Conservation (phyloP, 208 protist species). For the Crithidia sp. region DNA sequence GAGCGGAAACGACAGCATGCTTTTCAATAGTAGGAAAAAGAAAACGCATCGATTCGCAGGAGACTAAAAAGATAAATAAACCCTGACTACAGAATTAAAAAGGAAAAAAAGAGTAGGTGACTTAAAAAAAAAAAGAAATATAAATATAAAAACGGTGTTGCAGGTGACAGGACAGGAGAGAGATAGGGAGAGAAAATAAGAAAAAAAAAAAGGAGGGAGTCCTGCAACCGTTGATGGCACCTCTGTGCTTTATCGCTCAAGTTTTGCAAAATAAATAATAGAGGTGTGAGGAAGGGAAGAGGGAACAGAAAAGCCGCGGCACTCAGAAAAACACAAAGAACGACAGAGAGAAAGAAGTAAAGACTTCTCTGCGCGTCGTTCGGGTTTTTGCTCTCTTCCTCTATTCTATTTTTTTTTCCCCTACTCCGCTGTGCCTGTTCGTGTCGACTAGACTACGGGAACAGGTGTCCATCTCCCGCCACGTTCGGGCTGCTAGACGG, state of each 20-base stretch:
- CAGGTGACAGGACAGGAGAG: too few relatives aligned
- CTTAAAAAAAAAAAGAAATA: not conserved
- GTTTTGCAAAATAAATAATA: too few relatives aligned
- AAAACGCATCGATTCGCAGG: not conserved
- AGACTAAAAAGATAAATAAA: not conserved
- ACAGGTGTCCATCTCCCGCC: not conserved
- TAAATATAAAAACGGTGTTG: too few relatives aligned
- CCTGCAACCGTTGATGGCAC: too few relatives aligned
- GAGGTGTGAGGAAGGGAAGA: too few relatives aligned
- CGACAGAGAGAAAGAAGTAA: not conserved
- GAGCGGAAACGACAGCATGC: not conserved
- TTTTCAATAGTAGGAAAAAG: not conserved
- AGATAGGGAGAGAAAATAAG: too few relatives aligned
- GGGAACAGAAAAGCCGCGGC: too few relatives aligned
- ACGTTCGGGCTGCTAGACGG: conserved; percentile 18
- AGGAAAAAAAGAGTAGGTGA: not conserved
- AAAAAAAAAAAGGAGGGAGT: not conserved
- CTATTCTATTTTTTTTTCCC: not conserved
- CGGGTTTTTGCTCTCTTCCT: not conserved
- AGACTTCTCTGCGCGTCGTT: not conserved
- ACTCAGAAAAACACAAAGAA: not conserved
- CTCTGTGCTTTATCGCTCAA: too few relatives aligned
- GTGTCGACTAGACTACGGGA: not conserved
- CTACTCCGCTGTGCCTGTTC: not conserved
- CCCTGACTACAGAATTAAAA: not conserved